Conservation (phyloP, 345 rosid genomes). For the Eucalyptus shirleyi region DNA sequence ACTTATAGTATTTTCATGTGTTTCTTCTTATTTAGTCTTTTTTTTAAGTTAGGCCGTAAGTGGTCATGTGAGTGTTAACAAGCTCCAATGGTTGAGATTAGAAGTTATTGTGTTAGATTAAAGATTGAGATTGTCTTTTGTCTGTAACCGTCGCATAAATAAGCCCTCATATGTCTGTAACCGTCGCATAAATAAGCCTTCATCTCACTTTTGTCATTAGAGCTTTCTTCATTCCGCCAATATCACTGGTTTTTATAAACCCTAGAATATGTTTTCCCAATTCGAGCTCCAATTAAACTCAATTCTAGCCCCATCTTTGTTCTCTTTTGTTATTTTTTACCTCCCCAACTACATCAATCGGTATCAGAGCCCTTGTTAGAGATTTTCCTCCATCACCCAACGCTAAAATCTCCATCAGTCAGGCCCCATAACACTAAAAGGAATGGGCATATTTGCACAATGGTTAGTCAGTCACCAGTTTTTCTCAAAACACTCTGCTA, state of each 20-base stretch:
- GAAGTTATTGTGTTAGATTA: neutral
- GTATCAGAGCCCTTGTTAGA: neutral
- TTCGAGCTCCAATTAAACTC: neutral
- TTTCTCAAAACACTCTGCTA: neutral
- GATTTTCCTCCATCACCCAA: neutral
- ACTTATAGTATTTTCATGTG: neutral
- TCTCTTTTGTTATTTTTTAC: neutral
- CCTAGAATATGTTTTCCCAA: neutral
- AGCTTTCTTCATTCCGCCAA: neutral
- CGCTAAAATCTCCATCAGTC: neutral
- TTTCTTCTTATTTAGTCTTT: neutral
- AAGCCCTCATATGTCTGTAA: neutral
- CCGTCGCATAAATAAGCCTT: neutral
- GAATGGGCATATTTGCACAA: neutral
- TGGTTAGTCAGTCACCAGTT: neutral
- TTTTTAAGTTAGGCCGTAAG: neutral
- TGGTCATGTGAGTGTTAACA: neutral
- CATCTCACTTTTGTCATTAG: neutral
- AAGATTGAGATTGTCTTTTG: neutral
- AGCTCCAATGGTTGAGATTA: neutral
- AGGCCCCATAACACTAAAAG: neutral
- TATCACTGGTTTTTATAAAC: neutral
- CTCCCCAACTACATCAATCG: neutral
- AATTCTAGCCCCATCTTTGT: neutral
- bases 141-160: neutral